Evolutionary conservation across 2,329 filamentous ascomycete genomes (phyloP), one percentile per base, ranked within the genome.

Genomic region (Polytolypa hystricis): DNA sequence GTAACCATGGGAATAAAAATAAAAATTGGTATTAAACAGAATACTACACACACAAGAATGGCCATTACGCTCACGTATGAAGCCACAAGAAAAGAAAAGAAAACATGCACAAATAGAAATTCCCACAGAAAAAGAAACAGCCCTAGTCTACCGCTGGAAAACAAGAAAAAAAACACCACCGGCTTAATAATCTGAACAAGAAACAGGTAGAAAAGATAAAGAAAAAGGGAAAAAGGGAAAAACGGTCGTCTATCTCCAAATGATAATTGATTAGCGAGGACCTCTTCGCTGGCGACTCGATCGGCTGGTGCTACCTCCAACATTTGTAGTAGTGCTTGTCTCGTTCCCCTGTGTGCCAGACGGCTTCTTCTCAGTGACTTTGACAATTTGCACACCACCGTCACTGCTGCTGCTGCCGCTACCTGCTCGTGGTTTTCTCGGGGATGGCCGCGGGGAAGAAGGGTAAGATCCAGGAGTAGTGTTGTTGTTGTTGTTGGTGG

Each of bases 401-500:
- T 42, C 42, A 26, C 43, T 41, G 30, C 34, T 38, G 12, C 37
- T 41, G 34, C 38, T 43, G 8, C 35, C 35, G 12, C 34, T 41
- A n/a, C 26, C 25, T 5, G 30, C 33, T 25, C 31, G 26, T n/a
- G 23, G 26, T 20, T 19, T 15, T 11, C 10, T 9, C 6, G 38
- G 38, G 12, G 48, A 47, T 10, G 45, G 39, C 16, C 48, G 45
- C 27, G 45, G 42, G 4, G 44, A 43, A 30, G 30, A 47, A 10
- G 40, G 47, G 25, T 44, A 17, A 36, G 23, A 30, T 18, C 39
- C 37, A 19, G 46, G 33, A 20, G 42, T 35, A n/a, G 38, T 33
- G 19, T 43, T 23, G 31, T 33, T 19, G 10, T 27, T 33, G 18
- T 35, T 37, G 8, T 43, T 23, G 32, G 33, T 23, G 16, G 21